Base-by-base conservation (phyloP, 2,329 filamentous ascomycete genomes). In the Talaromyces verruculosus region DNA sequence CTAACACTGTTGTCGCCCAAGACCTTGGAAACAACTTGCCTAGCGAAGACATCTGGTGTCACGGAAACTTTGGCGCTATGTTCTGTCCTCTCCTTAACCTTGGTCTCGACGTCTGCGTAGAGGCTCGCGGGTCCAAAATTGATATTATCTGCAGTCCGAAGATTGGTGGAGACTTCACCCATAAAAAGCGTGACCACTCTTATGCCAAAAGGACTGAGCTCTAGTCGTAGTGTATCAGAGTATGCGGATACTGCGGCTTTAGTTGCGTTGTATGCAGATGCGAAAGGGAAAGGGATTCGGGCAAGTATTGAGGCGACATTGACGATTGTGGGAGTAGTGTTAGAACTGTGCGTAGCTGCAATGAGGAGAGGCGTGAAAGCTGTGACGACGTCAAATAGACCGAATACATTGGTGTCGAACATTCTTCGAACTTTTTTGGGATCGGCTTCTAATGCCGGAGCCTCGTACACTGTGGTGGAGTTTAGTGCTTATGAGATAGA, bases 351-450 rank as follows among this genome's bases (percentile, higher is more conserved):
- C 7, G 47, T 35, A 3, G 61, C 61, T 15, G 61, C 47, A 55
- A 55, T 43, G 2, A 63, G 61, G 11, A 63, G 61, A 63, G 61
- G 61, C 17, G 47, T 43, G 28, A 63, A 63, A 10, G 61, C 6
- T 25, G 61, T 43, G 1, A 63, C 47, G 3, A 55, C n/a, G 7
- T 63, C 61, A 37, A 63, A 63, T 55, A 63, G 61, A 41, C 61
- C 61, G 47, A 63, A 63, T 55, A 63, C 33, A 17, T 63, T 63
- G 61, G 47, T 17, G 25, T 63, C 61, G 25, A 63, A 63, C 61
- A 63, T 63, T 63, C 11, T 63, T 33, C 61, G 61, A 15, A 63
- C 17, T 43, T 63, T 4, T 5, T 13, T 55, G 47, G 37, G 19
- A 63, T 63, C 47, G 3, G 61, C 61, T 43, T 63, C 61, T 33